These are phyloP conservation scores for Rubia occidens DNA, from an alignment of 305 asterid genomes.

Conservation along the genomic window DNA sequence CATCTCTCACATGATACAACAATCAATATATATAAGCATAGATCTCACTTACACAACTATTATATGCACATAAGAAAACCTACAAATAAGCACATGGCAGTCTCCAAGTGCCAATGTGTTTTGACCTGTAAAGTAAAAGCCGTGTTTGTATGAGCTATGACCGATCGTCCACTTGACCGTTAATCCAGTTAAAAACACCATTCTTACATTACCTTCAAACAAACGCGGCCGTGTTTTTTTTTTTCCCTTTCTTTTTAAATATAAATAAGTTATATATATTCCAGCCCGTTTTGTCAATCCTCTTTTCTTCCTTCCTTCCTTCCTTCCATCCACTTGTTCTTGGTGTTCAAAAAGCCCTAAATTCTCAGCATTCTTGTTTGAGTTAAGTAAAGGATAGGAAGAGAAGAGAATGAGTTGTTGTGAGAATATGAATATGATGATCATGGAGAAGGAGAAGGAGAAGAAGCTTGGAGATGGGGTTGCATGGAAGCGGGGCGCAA, in stretches of 20 bases:
- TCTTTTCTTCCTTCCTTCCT: not conserved
- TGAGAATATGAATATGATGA: constrained; percentile 1
- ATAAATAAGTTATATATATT: not conserved
- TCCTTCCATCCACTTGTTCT: not conserved
- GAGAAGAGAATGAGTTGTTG: not conserved
- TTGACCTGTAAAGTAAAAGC: constrained; percentile 18
- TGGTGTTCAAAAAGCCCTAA: constrained; percentile 14
- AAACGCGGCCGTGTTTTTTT: constrained; percentile 37
- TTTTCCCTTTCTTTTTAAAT: too few relatives aligned
- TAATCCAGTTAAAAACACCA: constrained; percentile 47
- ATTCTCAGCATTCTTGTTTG: not conserved
- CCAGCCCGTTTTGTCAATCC: not conserved
- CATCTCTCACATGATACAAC: not conserved
- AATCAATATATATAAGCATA: not conserved
- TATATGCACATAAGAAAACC: not conserved
- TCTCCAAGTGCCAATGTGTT: constrained; percentile 10
- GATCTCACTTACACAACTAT: not conserved
- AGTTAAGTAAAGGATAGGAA: not conserved
- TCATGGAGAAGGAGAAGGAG: constrained; percentile 18
- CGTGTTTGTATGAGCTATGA: not conserved
- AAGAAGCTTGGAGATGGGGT: constrained; percentile 68
- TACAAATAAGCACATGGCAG: constrained; percentile 13
- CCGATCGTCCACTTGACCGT: constrained; percentile 42
- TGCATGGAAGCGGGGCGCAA: constrained; percentile 68
- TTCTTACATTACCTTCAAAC: constrained; percentile 16